Evolutionary conservation across 495 filamentous ascomycete species (phyloP).

Genomic region (Chaetomium fimeti): DNA sequence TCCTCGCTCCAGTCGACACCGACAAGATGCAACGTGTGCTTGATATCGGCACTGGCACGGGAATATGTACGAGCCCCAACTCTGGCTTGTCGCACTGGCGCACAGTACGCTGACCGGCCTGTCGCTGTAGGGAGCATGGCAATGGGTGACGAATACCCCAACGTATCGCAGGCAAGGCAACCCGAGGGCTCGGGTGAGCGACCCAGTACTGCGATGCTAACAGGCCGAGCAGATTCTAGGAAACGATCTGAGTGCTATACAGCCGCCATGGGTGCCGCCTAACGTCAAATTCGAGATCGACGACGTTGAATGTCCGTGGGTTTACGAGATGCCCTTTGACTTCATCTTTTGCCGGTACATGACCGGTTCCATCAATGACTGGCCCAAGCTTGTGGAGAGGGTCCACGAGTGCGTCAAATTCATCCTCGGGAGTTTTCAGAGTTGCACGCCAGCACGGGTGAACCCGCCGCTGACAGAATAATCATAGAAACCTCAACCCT

Average conservation of each 20-base stretch:
- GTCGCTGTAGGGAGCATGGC: slow-evolving; percentile 27
- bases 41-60: slow-evolving; percentile 28
- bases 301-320: slow-evolving; percentile 54
- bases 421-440: neutral
- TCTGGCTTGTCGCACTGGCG: too few species aligned
- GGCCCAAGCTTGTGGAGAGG: slow-evolving; percentile 43
- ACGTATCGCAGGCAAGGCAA: slow-evolving; percentile 9
- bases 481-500: slow-evolving; percentile 43
- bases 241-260: slow-evolving; percentile 53
- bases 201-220: neutral
- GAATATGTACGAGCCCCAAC: slow-evolving; percentile 11
- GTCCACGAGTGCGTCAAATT: slow-evolving; percentile 34
- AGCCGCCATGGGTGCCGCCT: slow-evolving; percentile 53
- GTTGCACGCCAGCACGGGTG: neutral
- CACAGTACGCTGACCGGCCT: neutral
- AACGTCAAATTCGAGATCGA: slow-evolving; percentile 55
- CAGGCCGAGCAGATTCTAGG: slow-evolving; percentile 38
- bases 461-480: neutral
- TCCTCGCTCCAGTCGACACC: slow-evolving; percentile 17
- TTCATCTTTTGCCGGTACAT: slow-evolving; percentile 54
- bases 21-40: slow-evolving; percentile 17
- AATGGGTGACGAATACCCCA: slow-evolving; percentile 19
- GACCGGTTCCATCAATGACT: slow-evolving; percentile 49
- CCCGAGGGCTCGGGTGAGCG: neutral
- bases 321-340: slow-evolving; percentile 49